phyloP scores from a whole-genome alignment of 2,329 filamentous ascomycete genomes.

The Fusarium oligoseptatum region DNA sequence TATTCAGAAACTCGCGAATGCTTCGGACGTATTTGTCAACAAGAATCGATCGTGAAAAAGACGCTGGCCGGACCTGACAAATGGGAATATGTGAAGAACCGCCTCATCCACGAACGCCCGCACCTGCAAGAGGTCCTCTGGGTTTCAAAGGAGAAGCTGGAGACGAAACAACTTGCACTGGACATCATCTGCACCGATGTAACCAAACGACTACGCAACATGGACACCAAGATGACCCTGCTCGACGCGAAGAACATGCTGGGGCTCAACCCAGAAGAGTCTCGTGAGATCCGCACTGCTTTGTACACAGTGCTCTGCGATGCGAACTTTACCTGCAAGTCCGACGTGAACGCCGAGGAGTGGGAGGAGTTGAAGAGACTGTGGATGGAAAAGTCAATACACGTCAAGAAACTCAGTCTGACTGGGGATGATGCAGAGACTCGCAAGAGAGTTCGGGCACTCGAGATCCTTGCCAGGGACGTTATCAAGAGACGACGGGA shows the following conservation, averaged over 20 bases:
- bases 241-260: constrained; percentile 77
- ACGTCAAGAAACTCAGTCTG: constrained; percentile 67
- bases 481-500: constrained; percentile 83
- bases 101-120: constrained; percentile 72
- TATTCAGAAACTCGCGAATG: constrained; percentile 76
- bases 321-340: constrained; percentile 78
- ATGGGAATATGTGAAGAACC: constrained; percentile 79
- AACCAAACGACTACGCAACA: constrained; percentile 80
- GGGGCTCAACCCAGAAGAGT: constrained; percentile 59
- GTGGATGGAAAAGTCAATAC: constrained; percentile 72
- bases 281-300: constrained; percentile 72
- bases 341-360: constrained; percentile 77
- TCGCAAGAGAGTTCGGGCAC: constrained; percentile 69
- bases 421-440: constrained; percentile 66
- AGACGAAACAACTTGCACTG: constrained; percentile 76
- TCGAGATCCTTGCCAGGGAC: constrained; percentile 80
- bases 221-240: constrained; percentile 76
- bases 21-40: constrained; percentile 79
- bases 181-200: constrained; percentile 87
- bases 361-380: constrained; percentile 78
- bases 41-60: constrained; percentile 79
- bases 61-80: constrained; percentile 78
- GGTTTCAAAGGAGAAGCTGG: constrained; percentile 67
- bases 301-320: constrained; percentile 76
- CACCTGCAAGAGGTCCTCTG: constrained; percentile 75